Evolutionary conservation across 441 rosid species (phyloP), one percentile per base, ranked within the genome.

Genomic region (Arabidopsis hybrid): DNA sequence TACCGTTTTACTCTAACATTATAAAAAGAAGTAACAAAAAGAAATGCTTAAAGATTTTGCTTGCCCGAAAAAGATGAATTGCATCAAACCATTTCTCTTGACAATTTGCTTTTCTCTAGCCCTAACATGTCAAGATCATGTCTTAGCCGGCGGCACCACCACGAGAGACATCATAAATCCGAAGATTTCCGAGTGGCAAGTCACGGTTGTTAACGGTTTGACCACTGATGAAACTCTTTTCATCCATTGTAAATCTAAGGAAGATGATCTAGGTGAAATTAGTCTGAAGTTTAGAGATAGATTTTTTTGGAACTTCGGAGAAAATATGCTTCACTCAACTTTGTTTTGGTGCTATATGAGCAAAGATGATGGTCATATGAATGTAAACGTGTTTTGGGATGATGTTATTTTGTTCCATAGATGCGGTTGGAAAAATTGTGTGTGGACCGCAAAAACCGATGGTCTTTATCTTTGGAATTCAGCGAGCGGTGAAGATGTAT

Each of bases 301-400:
- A 40, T 76, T 79, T 52, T 72, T 57, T 10, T 79, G 83, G 85
- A 73, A 65, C 10, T 82, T 78, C 21, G 52, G 75, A 34, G 73
- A 75, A 43, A 71, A 72, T 42, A n/a, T 74, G 55, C 51, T 83
- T 6, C 73, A 51, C 1, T 34, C 65, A 8, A 81, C 82, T 12
- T 72, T 78, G 31, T 81, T 78, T 53, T 81, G 82, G 78, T 81
- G 84, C 21, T 51, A 81, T 51, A 51, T 68, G 17, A 65, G 71
- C 6, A 81, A 75, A 72, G 67, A 78, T 35, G 66, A 72, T 69
- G 42, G 61, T 11, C 69, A 76, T 21, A 50, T 67, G 42, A 18
- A 34, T 7, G 68, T 74, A 13, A 58, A 79, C 0, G 87, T 79
- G 70, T 83, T 83, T 58, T 81, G 83, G 87, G 57, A 66, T n/a